Conservation (phyloP, 768 basidiomycete genomes). For the Boletus speciosus region DNA sequence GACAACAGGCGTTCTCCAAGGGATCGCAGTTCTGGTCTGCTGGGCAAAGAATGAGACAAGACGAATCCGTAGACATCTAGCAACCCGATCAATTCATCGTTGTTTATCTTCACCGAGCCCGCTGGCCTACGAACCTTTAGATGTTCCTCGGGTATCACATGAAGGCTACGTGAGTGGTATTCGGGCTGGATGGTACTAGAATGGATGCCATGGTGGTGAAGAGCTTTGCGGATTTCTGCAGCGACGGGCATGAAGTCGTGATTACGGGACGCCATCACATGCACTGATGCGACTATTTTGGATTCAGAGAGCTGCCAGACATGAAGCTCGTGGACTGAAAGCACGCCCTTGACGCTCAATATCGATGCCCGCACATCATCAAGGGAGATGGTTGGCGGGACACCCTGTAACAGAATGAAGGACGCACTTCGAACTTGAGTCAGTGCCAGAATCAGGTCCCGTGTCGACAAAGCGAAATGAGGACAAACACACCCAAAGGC, state of each 20-base stretch:
- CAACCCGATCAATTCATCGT: constrained; percentile 3
- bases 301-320: constrained; percentile 97
- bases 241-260: constrained; percentile 92
- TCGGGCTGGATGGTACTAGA: constrained; percentile 94
- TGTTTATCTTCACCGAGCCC: not conserved
- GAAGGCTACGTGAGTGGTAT: constrained; percentile 45
- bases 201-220: constrained; percentile 93
- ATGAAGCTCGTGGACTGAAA: constrained; percentile 88
- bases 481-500: constrained; percentile 63
- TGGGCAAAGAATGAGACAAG: constrained; percentile 73
- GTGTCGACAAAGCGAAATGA: not conserved
- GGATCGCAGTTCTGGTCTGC: constrained; percentile 65
- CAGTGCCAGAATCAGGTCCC: constrained; percentile 11
- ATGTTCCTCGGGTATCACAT: constrained; percentile 41
- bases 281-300: constrained; percentile 93
- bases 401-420: constrained; percentile 92
- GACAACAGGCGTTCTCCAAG: constrained; percentile 73
- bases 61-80: constrained; percentile 50
- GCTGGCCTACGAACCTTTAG: constrained; percentile 41
- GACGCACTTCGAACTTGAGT: constrained; percentile 78
- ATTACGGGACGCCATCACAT: constrained; percentile 78
- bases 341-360: constrained; percentile 74
- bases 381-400: constrained; percentile 83
- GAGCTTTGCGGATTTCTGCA: constrained; percentile 72
- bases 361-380: constrained; percentile 88